Evolutionary conservation across 768 basidiomycete species (phyloP), one percentile per base, ranked within the genome.

Genomic region (Auricularia cornea): DNA sequence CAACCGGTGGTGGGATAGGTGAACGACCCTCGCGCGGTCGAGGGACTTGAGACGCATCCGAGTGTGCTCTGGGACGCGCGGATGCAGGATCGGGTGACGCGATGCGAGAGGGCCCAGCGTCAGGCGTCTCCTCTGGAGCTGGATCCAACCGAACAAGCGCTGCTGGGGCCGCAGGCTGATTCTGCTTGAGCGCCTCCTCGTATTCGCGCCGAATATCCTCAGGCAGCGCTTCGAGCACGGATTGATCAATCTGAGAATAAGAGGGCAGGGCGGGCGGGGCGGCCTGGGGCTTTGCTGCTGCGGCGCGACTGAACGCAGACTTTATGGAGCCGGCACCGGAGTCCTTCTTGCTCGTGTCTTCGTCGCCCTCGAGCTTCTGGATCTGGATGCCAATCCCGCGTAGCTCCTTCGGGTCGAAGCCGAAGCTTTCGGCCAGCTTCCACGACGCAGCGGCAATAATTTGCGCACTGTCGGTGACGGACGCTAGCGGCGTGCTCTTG

Each of bases 321-420:
- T 60, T 54, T n/a, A 48, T 61, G 31, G 59, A 51, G 59, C 18
- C 32, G n/a, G 23, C 35, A 6, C 20, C 20, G 38, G 32, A 29
- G 11, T 59, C 59, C 28, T 62, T 32, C 10, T 28, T 33, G 38
- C 28, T 38, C 62, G 11, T 59, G 2, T 71, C 76, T 1, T 75
- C 73, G 18, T 72, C 68, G 6, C 80, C 77, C 73, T 97, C 93
- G 3, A 98, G 80, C 72, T 94, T 98, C 69, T 89, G 87, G 14
- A 98, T 84, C 69, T 95, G 93, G 8, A 98, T 88, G 0, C 92
- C 94, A 62, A 98, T 83, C 1, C 96, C 96, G 26, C 96, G 82
- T n/a, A 98, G 76, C 66, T 98, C 96, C 64, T 79, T 83, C 0
- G 94, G 86, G 66, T 93, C 89, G 59, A 97, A 88, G 40, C 81